phyloP scores from a whole-genome alignment of 768 basidiomycete species.

The Scleroderma citrinum region DNA sequence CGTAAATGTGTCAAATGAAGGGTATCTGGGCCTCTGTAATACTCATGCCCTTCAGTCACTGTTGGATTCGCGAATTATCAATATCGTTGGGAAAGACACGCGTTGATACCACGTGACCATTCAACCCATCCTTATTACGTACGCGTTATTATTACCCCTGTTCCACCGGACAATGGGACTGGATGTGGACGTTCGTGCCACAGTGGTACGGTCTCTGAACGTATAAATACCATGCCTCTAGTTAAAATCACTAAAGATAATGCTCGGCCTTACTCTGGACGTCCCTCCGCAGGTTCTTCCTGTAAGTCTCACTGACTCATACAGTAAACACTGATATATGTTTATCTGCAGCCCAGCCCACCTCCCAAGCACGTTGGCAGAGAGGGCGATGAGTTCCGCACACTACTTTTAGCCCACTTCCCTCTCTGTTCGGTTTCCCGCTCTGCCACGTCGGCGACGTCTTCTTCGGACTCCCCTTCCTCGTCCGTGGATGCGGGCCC shows the following conservation, averaged over 20 bases:
- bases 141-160: too few species aligned
- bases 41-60: too few species aligned
- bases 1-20: too few species aligned
- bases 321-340: not conserved
- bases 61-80: too few species aligned
- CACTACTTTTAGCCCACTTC: not conserved
- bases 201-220: not conserved
- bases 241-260: not conserved
- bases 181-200: too few species aligned
- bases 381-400: not conserved
- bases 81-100: too few species aligned
- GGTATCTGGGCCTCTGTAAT: too few species aligned
- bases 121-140: too few species aligned
- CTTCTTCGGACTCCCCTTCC: not conserved
- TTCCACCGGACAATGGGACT: too few species aligned
- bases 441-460: not conserved
- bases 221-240: slow-evolving; percentile 9
- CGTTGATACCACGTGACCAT: too few species aligned
- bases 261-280: slow-evolving; percentile 3
- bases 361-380: slow-evolving; percentile 1
- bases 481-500: not conserved
- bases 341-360: slow-evolving; percentile 5
- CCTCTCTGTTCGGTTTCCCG: not conserved
- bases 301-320: slow-evolving; percentile 1
- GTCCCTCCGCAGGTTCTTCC: slow-evolving; percentile 2